Percentiles rank a stretch among this genome's conserved stretches.
phyloP scores from a whole-genome alignment of 257 asterid genomes.

The Solanum chaucha region DNA sequence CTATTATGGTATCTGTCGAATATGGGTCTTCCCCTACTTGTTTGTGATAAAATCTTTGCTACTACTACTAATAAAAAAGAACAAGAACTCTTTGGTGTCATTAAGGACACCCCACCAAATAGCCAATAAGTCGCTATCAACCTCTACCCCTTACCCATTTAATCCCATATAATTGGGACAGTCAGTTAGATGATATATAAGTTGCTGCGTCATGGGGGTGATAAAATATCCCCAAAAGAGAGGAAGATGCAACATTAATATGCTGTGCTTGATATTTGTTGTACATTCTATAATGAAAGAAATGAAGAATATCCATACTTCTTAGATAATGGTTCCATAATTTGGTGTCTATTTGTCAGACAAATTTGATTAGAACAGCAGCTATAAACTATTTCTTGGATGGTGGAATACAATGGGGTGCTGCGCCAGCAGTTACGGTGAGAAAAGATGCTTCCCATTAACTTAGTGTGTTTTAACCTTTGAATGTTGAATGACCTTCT shows the following conservation, averaged over 20 bases:
- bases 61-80: neutral
- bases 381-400: slow-evolving; percentile 88
- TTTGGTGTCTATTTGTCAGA: slow-evolving; percentile 31
- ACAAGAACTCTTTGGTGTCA: neutral
- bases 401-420: slow-evolving; percentile 94
- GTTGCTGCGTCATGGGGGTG: neutral
- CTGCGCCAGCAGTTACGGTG: slow-evolving; percentile 86
- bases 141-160: neutral
- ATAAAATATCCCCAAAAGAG: neutral
- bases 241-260: neutral
- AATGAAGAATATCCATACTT: neutral
- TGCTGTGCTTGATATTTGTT: neutral
- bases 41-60: neutral
- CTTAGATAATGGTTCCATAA: neutral
- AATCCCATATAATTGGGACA: neutral
- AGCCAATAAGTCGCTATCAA: neutral
- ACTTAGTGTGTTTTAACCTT: neutral
- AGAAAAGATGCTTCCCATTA: slow-evolving; percentile 8
- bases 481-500: slow-evolving; percentile 4
- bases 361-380: slow-evolving; percentile 77
- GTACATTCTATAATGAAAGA: neutral
- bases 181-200: neutral
- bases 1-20: neutral
- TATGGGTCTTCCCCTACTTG: neutral
- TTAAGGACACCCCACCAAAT: neutral